Conservation (phyloP, 352 stramenopile species). For the Phytophthora cryptogea region DNA sequence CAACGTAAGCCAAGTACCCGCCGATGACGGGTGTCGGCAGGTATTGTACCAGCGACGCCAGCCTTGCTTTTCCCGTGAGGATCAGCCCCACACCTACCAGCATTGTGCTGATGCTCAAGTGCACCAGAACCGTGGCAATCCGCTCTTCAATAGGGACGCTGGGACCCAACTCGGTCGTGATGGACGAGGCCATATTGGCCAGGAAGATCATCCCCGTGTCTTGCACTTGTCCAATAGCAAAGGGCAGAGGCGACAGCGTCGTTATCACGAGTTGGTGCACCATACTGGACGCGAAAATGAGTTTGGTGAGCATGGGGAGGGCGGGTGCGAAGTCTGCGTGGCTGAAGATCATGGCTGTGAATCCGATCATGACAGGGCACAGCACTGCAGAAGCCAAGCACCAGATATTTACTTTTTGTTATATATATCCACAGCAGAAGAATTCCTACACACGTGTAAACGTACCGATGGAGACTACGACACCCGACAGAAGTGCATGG, state of each 20-base stretch:
- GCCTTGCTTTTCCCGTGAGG: slow-evolving; percentile 81
- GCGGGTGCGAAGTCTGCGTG: slow-evolving; percentile 53
- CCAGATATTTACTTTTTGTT: background rate
- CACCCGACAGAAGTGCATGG: slow-evolving; percentile 79
- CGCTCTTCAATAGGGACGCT: slow-evolving; percentile 52
- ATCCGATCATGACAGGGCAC: slow-evolving; percentile 78
- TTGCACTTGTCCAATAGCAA: slow-evolving; percentile 97
- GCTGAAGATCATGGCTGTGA: slow-evolving; percentile 95
- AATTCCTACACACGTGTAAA: slow-evolving; percentile 8
- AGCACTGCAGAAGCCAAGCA: slow-evolving; percentile 32
- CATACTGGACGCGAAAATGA: slow-evolving; percentile 93
- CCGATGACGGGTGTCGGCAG: slow-evolving; percentile 95
- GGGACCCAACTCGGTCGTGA: slow-evolving; percentile 80
- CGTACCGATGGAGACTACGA: slow-evolving; percentile 88
- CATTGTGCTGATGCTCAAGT: slow-evolving; percentile 90
- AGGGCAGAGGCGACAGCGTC: slow-evolving; percentile 90
- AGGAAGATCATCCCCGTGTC: slow-evolving; percentile 98
- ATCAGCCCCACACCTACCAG: slow-evolving; percentile 93
- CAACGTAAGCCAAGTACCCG: slow-evolving; percentile 97
- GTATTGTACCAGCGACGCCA: slow-evolving; percentile 95
- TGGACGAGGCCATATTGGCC: slow-evolving; percentile 90
- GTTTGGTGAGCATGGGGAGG: slow-evolving; percentile 84
- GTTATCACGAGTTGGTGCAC: slow-evolving; percentile 96
- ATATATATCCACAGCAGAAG: background rate
- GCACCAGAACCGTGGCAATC: slow-evolving; percentile 92